These are phyloP conservation scores for Claviceps lovelessii DNA, from an alignment of 2,329 filamentous ascomycete genomes.

Conservation along the genomic window DNA sequence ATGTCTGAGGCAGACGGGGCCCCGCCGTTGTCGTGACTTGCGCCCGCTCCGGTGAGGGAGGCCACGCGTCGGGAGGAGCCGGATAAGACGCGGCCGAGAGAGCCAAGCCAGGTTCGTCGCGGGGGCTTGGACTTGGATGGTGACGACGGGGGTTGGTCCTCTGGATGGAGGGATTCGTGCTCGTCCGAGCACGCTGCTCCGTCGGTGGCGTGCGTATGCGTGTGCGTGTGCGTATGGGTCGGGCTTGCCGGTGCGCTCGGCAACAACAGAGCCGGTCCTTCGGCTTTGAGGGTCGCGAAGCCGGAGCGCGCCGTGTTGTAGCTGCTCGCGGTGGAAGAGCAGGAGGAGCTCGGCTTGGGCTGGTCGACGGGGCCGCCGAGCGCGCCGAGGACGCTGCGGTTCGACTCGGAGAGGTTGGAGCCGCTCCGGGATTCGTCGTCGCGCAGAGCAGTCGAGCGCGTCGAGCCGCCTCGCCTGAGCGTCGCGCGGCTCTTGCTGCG, in stretches of 20 bases:
- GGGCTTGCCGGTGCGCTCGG: too few species aligned
- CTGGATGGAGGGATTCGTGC: constrained; percentile 17
- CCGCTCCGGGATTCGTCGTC: constrained; percentile 39
- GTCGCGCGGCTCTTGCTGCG: constrained; percentile 20
- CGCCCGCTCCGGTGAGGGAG: constrained; percentile 6
- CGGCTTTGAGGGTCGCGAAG: constrained; percentile 36
- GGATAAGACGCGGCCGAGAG: constrained; percentile 47
- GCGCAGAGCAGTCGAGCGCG: constrained; percentile 19
- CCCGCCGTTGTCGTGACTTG: constrained; percentile 6
- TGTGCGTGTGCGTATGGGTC: too few species aligned
- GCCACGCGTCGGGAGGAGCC: constrained; percentile 23
- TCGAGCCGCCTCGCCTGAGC: constrained; percentile 24
- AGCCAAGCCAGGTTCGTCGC: constrained; percentile 52
- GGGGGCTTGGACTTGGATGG: constrained; percentile 41
- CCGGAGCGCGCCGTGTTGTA: constrained; percentile 41
- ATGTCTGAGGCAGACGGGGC: constrained; percentile 15
- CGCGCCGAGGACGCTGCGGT: constrained; percentile 26
- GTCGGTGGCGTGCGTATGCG: too few species aligned
- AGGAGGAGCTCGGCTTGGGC: constrained; percentile 26
- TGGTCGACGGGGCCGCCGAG: too few species aligned
- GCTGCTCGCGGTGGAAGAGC: constrained; percentile 26
- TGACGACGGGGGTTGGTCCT: constrained; percentile 28
- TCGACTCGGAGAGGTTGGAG: constrained; percentile 43
- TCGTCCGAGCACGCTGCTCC: constrained; percentile 11
- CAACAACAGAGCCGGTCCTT: constrained; percentile 32